These are phyloP conservation scores for Plantago ovata DNA, from an alignment of 257 asterid species.

Conservation along the genomic window DNA sequence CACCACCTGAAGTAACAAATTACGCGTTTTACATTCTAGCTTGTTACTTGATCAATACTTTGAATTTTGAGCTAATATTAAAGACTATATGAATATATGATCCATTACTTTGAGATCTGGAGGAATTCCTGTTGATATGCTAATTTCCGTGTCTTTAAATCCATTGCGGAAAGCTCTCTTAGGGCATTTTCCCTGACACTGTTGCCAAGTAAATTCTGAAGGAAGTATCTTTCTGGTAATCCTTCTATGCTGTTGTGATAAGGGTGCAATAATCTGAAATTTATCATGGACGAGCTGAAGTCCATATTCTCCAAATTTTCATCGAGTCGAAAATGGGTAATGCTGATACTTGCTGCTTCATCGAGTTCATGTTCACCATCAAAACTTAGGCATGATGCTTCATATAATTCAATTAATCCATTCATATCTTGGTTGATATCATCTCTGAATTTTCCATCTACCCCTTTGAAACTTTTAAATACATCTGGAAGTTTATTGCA, in stretches of 20 bases:
- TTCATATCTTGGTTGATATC: constrained; percentile 13
- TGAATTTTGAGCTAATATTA: not conserved
- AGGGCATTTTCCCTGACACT: constrained; percentile 32
- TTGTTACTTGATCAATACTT: not conserved
- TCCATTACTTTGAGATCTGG: constrained; percentile 32
- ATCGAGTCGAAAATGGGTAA: not conserved
- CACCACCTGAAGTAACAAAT: not conserved
- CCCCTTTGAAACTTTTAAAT: constrained; percentile 29
- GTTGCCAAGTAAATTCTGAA: constrained; percentile 7
- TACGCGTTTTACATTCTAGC: not conserved
- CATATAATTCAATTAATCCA: constrained; percentile 37
- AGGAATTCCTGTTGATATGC: constrained; percentile 28
- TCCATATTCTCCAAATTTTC: constrained; percentile 1
- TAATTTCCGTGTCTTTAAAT: constrained; percentile 16
- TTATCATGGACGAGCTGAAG: not conserved
- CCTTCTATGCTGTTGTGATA: constrained; percentile 35
- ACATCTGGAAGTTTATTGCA: too few species aligned
- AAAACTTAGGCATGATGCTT: constrained; percentile 40
- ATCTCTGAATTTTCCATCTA: constrained; percentile 24
- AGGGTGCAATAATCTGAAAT: constrained; percentile 34
- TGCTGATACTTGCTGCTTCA: constrained; percentile 37
- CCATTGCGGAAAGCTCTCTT: constrained; percentile 30
- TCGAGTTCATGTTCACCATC: constrained; percentile 44
- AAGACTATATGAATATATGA: not conserved
- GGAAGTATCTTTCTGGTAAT: constrained; percentile 6